Percentiles rank a stretch among this genome's conserved stretches.
phyloP scores from a whole-genome alignment of 306 rosid genomes.

The Begonia loranthoides region DNA sequence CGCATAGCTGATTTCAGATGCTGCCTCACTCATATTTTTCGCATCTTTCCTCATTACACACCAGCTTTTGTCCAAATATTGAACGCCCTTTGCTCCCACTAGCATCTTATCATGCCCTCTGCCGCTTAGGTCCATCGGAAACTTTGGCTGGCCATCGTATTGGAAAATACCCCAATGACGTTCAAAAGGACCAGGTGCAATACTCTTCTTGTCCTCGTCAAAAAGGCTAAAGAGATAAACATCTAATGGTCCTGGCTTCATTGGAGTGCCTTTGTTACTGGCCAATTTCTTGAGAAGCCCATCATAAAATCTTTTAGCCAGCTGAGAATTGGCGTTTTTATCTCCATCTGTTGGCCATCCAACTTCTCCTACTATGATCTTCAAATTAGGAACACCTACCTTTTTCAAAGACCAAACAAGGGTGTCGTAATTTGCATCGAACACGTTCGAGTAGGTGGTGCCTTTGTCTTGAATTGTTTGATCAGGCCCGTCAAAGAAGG shows the following conservation, averaged over 20 bases:
- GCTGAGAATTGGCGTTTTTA: conserved; percentile 13
- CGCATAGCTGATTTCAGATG: conserved; percentile 19
- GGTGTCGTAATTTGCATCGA: conserved; percentile 69
- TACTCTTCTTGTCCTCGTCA: conserved; percentile 52
- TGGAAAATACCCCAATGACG: conserved; percentile 87
- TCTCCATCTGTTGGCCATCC: conserved; percentile 88
- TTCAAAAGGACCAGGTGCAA: conserved; percentile 52
- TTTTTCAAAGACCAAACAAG: conserved; percentile 39
- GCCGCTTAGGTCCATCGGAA: conserved; percentile 41
- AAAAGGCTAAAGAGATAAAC: conserved; percentile 45
- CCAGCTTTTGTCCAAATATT: conserved; percentile 43
- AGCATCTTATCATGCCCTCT: conserved; percentile 24
- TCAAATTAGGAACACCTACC: conserved; percentile 20
- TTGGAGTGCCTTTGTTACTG: conserved; percentile 38
- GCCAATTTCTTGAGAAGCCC: conserved; percentile 49
- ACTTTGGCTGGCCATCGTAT: conserved; percentile 51
- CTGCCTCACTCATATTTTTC: background rate
- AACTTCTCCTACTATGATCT: conserved; percentile 53
- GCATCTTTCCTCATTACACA: conserved; percentile 21
- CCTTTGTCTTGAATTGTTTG: conserved; percentile 24
- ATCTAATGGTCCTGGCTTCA: conserved; percentile 14
- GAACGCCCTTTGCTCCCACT: conserved; percentile 40
- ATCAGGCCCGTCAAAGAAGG: conserved; percentile 31
- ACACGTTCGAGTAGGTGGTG: conserved; percentile 29
- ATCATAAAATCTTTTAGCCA: conserved; percentile 43